Percentiles rank a stretch among this genome's conserved stretches.
Evolutionary conservation across 257 asterid genomes (phyloP).

Genomic region (Jasminum sambac): DNA sequence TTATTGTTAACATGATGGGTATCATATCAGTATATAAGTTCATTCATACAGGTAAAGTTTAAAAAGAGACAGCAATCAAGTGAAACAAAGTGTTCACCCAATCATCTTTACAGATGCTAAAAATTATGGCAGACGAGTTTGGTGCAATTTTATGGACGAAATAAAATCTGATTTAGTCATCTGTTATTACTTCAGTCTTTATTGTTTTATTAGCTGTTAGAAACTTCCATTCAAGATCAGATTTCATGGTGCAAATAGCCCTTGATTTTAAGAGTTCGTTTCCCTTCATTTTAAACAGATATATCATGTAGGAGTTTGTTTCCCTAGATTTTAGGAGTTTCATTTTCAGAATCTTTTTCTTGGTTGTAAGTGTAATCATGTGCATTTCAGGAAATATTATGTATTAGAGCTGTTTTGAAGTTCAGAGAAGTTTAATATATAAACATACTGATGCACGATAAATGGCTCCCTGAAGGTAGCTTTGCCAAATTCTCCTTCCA

Average conservation of each 20-base stretch:
- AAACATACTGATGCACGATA: slow-evolving; percentile 83
- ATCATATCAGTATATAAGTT: slow-evolving; percentile 13
- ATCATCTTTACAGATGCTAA: background rate
- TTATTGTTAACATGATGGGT: background rate
- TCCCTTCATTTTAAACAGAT: no score
- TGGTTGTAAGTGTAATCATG: no score
- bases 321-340: no score
- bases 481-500: slow-evolving; percentile 77
- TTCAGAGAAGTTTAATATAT: slow-evolving; percentile 4
- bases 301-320: no score
- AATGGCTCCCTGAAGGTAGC: slow-evolving; percentile 80
- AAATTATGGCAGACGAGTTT: background rate
- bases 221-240: no score
- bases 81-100: slow-evolving; percentile 2
- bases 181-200: no score
- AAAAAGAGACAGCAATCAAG: background rate
- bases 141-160: background rate
- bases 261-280: no score
- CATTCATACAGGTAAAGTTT: background rate
- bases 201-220: no score
- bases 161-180: no score
- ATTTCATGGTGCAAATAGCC: no score
- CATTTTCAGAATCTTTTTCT: no score
- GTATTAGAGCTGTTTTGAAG: background rate
- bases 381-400: background rate